Percentiles rank a stretch among this genome's conserved stretches.
phyloP scores from a whole-genome alignment of 345 rosid species.

The Luvunga scandens region DNA sequence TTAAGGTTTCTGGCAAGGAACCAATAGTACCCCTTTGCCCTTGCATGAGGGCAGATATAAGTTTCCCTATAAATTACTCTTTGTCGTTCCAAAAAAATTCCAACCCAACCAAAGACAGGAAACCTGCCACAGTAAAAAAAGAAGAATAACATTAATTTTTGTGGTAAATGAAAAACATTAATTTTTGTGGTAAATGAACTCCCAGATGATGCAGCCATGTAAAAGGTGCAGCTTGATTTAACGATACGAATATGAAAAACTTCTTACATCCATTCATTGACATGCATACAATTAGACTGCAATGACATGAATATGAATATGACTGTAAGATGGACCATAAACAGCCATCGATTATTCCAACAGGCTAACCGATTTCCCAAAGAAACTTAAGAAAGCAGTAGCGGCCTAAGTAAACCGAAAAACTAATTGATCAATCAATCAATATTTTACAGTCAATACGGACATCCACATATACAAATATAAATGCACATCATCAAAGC shows the following conservation, averaged over 20 bases:
- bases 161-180: too few species aligned
- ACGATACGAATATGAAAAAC: not conserved
- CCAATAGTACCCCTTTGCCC: slow-evolving; percentile 75
- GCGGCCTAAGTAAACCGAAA: not conserved
- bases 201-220: not conserved
- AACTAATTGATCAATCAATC: not conserved
- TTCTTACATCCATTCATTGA: not conserved
- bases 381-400: not conserved
- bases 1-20: slow-evolving; percentile 69
- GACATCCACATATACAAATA: not conserved
- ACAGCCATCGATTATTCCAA: not conserved
- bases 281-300: not conserved
- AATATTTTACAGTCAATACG: not conserved
- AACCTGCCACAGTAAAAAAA: slow-evolving; percentile 12
- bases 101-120: slow-evolving; percentile 20
- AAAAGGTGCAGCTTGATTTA: not conserved
- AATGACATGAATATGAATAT: not conserved
- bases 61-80: slow-evolving; percentile 12
- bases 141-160: not conserved
- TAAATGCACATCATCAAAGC: not conserved
- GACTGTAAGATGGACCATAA: not conserved
- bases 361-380: not conserved
- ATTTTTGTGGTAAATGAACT: slow-evolving; percentile 14
- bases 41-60: slow-evolving; percentile 62
- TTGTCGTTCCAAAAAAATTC: slow-evolving; percentile 18